Base-by-base conservation (phyloP, 2,329 filamentous ascomycete genomes). In the Polychaeton citri region DNA sequence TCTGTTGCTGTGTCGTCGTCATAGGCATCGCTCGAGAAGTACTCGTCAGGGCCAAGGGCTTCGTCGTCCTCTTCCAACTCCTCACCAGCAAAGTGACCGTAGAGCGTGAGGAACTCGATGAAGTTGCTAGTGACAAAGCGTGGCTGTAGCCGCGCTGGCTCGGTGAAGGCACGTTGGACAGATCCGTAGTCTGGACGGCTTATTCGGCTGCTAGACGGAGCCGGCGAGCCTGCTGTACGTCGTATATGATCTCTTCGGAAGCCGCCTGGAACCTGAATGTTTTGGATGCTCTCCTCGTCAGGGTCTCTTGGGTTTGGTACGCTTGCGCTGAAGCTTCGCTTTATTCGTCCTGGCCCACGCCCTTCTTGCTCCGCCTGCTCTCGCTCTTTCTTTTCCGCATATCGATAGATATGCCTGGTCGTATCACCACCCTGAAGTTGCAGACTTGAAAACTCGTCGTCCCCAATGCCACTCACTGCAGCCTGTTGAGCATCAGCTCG, bases 51-150 rank as follows among this genome's bases (percentile, higher is more conserved):
- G 4, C 72, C 76, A 10, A 94, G 66, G 2, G 78, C 83, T 58
- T 96, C 88, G 49, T 96, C 90, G 49, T 96, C 90, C 59, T 98
- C 90, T 57, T 95, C 87, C 9, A 98, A 71, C 54, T 94, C 82
- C 60, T 98, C 90, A 61, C 90, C 90, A 2, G 90, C 90, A 56
- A 98, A 98, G 62, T 98, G 90, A 3, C 90, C 90, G 50, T 95
- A 98, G 19, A 98, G 72, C 6, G 84, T 87, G 34, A 98, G 59
- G 51, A 98, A 98, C 57, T 98, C 92, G 40, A 98, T 73, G 55
- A 98, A 98, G 60, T 82, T 98, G 46, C 73, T 86, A 0, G 90
- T 95, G 39, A 94, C 77, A 20, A 93, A 67, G 42, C 75, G 74
- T 24, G 72, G 73, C 49, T 26, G 33, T 46, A 33, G 43, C 35